phyloP scores from a whole-genome alignment of 768 basidiomycete genomes.

The Kwoniella botswanensis region DNA sequence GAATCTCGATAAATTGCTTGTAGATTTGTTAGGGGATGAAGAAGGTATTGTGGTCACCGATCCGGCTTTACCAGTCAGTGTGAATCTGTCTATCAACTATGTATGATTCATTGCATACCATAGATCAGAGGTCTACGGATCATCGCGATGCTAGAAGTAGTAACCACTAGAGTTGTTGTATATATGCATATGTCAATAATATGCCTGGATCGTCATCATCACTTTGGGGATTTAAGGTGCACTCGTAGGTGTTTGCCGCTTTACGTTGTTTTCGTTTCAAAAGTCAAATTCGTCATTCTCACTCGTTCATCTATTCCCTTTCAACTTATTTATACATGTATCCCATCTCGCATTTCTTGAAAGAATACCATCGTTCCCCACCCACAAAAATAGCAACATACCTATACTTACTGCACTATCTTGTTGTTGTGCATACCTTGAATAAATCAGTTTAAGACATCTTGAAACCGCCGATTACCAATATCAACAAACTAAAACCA shows the following conservation, averaged over 20 bases:
- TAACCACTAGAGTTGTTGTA: neutral
- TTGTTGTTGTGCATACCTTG: neutral
- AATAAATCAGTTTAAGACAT: neutral
- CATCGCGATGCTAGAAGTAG: neutral
- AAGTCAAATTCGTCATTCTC: neutral
- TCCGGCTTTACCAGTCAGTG: slow-evolving; percentile 81
- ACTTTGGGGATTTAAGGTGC: neutral
- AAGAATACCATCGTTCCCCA: neutral
- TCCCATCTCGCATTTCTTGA: neutral
- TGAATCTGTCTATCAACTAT: slow-evolving; percentile 61
- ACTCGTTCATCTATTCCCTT: neutral
- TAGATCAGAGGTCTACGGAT: neutral
- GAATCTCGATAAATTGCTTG: slow-evolving; percentile 84
- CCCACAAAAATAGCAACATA: neutral
- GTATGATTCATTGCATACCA: slow-evolving; percentile 16
- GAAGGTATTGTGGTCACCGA: slow-evolving; percentile 88
- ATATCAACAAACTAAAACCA: neutral
- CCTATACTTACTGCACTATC: neutral
- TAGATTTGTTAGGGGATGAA: slow-evolving; percentile 75
- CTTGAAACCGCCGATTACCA: neutral
- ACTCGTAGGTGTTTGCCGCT: slow-evolving; percentile 2
- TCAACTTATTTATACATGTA: neutral
- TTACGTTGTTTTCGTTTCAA: slow-evolving; percentile 5
- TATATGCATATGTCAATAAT: neutral
- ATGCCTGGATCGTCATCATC: neutral